Conservation (phyloP, 2,329 filamentous ascomycete species). For the Exophiala sp. region DNA sequence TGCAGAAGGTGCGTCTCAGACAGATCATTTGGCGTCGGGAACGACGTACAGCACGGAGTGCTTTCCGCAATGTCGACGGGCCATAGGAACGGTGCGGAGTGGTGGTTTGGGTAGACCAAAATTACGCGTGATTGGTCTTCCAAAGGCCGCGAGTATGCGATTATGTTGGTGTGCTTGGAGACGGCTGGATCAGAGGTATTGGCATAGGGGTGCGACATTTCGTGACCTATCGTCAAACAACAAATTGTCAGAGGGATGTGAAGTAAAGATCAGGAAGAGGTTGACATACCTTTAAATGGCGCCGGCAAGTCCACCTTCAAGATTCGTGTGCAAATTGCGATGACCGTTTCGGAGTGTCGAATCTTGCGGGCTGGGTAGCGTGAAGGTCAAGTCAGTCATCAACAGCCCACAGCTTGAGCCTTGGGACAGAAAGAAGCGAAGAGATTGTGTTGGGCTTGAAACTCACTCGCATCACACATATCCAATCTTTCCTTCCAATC, state of each 20-base stretch:
- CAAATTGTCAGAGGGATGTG: not conserved
- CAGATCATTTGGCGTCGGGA: constrained; percentile 2
- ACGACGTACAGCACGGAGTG: not conserved
- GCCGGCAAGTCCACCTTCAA: not conserved
- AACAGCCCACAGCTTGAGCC: not conserved
- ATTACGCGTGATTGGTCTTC: not conserved
- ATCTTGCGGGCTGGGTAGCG: not conserved
- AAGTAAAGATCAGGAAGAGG: not conserved
- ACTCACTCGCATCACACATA: constrained; percentile 3
- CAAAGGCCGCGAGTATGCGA: not conserved
- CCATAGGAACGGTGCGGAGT: not conserved
- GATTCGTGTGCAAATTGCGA: not conserved
- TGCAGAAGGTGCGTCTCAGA: constrained; percentile 1
- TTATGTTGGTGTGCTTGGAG: not conserved
- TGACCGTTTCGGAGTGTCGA: not conserved
- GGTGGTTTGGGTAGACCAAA: not conserved
- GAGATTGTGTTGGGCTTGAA: not conserved
- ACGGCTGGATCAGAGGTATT: not conserved
- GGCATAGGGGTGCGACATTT: not conserved
- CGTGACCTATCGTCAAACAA: too few relatives aligned
- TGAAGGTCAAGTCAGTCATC: not conserved
- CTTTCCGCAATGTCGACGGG: not conserved
- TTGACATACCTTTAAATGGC: not conserved
- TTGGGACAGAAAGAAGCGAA: not conserved
- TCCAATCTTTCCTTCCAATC: constrained; percentile 3